A percentile compares a stretch with the other conserved stretches of the same genome.
phyloP scores from a whole-genome alignment of 2,329 filamentous ascomycete genomes.

The Dryadomyces quercivorus region DNA sequence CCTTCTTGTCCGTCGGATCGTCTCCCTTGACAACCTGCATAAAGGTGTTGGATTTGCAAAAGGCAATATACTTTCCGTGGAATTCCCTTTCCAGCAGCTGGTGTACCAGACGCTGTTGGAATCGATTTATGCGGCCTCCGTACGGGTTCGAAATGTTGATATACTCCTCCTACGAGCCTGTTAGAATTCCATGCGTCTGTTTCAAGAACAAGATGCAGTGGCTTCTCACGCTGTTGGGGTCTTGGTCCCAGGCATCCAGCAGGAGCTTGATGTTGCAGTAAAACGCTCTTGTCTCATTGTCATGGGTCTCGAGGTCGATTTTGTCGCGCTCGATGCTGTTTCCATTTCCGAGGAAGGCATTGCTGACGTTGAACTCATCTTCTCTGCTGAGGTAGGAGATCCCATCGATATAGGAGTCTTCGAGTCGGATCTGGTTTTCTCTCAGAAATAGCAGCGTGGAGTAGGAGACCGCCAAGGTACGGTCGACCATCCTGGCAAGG shows the following conservation, averaged over 20 bases:
- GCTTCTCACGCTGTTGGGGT: neutral
- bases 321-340: neutral
- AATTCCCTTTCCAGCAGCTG: slow-evolving; percentile 16
- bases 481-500: slow-evolving; percentile 15
- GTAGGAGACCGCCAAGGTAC: slow-evolving; percentile 17
- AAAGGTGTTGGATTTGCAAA: slow-evolving; percentile 3
- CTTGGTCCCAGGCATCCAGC: slow-evolving; percentile 5
- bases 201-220: neutral
- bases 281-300: slow-evolving; percentile 7
- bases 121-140: slow-evolving; percentile 14
- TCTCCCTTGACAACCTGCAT: slow-evolving; percentile 11
- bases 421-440: slow-evolving; percentile 16
- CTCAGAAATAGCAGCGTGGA: slow-evolving; percentile 19
- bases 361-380: slow-evolving; percentile 9
- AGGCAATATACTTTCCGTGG: slow-evolving; percentile 8
- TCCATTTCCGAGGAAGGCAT: slow-evolving; percentile 1
- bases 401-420: slow-evolving; percentile 15
- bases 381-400: slow-evolving; percentile 20
- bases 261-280: slow-evolving; percentile 1
- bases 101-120: slow-evolving; percentile 17
- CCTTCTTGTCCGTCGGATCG: slow-evolving; percentile 4
- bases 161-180: neutral
- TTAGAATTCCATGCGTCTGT: neutral
- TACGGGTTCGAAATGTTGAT: slow-evolving; percentile 14
- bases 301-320: slow-evolving; percentile 3